Percentiles rank a stretch among this genome's conserved stretches.
phyloP scores from a whole-genome alignment of 1,284 basidiomycete species.

The Stygiomarasmius scandens region DNA sequence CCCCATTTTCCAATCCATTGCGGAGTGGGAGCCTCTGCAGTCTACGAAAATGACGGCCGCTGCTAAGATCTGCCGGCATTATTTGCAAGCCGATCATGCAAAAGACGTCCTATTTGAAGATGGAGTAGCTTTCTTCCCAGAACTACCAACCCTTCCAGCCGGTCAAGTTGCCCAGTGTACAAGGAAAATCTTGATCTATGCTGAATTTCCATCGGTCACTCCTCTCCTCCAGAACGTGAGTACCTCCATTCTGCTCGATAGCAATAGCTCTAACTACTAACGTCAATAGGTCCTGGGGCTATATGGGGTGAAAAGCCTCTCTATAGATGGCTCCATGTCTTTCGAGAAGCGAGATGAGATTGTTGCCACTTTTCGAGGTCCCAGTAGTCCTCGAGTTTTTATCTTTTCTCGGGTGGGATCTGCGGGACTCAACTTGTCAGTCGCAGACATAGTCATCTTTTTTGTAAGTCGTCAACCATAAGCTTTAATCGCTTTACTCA shows the following conservation, averaged over 20 bases:
- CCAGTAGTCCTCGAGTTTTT: neutral
- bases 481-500: neutral
- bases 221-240: conserved; percentile 22
- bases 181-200: conserved; percentile 21
- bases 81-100: conserved; percentile 18
- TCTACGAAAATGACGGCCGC: conserved; percentile 24
- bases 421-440: conserved; percentile 27
- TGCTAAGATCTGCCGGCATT: conserved; percentile 14
- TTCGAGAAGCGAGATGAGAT: neutral
- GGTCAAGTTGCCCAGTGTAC: neutral
- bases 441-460: conserved; percentile 25
- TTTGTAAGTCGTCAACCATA: conserved; percentile 25
- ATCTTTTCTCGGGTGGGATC: conserved; percentile 22
- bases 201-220: conserved; percentile 22
- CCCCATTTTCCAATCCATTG: conserved; percentile 20
- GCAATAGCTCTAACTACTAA: neutral
- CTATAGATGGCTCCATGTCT: conserved; percentile 6
- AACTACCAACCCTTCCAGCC: neutral
- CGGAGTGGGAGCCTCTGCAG: conserved; percentile 22
- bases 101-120: conserved; percentile 4
- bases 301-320: conserved; percentile 2
- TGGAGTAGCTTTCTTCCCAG: neutral
- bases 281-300: conserved; percentile 6
- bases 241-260: no score
- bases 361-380: neutral